Evolutionary conservation across 345 rosid genomes (phyloP).

Genomic region (Noccaea caerulescens): DNA sequence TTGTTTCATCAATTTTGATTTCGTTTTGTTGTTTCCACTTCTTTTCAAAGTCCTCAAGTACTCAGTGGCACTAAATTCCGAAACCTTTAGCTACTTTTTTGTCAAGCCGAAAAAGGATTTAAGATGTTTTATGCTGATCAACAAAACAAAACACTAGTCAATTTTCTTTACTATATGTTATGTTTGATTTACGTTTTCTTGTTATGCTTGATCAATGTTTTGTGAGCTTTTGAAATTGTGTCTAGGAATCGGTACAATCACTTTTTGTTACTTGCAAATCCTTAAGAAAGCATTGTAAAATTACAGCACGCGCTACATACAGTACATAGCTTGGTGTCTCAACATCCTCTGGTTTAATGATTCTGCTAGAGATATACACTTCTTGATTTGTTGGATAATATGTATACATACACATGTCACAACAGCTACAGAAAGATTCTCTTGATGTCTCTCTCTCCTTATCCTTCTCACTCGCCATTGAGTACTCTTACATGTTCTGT

Average conservation of each 20-base stretch:
- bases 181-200: neutral
- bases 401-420: constrained; percentile 19
- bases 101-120: neutral
- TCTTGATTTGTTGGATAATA: constrained; percentile 16
- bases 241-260: neutral
- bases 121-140: neutral
- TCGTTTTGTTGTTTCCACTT: neutral
- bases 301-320: neutral
- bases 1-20: neutral
- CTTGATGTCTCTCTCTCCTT: constrained; percentile 2
- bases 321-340: constrained; percentile 10
- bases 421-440: constrained; percentile 37
- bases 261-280: neutral
- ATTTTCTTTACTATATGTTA: neutral
- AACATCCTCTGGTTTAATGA: constrained; percentile 25
- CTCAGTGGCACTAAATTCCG: neutral
- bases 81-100: constrained; percentile 9
- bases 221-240: neutral
- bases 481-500: constrained; percentile 30
- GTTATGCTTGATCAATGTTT: neutral
- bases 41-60: neutral
- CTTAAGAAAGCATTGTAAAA: neutral
- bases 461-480: constrained; percentile 34
- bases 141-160: neutral
- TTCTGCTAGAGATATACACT: constrained; percentile 28